Conservation (phyloP, 352 stramenopile species). For the Phytophthora litchii region DNA sequence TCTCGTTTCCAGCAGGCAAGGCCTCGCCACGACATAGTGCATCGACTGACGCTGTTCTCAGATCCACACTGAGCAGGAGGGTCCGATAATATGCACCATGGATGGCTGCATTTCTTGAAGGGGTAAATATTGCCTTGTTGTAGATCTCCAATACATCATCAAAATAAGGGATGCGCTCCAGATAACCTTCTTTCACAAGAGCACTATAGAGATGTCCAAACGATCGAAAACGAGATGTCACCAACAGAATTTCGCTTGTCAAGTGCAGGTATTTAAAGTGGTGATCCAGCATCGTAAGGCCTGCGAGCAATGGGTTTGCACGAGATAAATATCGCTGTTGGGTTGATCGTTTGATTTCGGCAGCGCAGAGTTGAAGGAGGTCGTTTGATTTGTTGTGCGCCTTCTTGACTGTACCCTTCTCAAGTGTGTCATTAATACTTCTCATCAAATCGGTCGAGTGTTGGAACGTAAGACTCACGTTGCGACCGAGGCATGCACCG, state of each 20-base stretch:
- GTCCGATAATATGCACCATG: slow-evolving; percentile 29
- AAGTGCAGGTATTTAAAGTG: slow-evolving; percentile 34
- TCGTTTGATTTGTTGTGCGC: slow-evolving; percentile 18
- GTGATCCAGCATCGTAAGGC: slow-evolving; percentile 33
- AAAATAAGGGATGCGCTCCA: slow-evolving; percentile 32
- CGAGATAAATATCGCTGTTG: slow-evolving; percentile 10
- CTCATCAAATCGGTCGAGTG: slow-evolving; percentile 25
- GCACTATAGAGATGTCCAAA: slow-evolving; percentile 47
- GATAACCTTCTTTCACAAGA: slow-evolving; percentile 25
- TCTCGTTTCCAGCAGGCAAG: slow-evolving; percentile 5
- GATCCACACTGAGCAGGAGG: slow-evolving; percentile 28
- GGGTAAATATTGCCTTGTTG: slow-evolving; percentile 30
- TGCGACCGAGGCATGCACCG: slow-evolving; percentile 17
- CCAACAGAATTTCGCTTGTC: slow-evolving; percentile 23
- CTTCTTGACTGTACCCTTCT: slow-evolving; percentile 23
- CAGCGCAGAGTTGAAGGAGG: slow-evolving; percentile 4
- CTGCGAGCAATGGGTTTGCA: slow-evolving; percentile 36
- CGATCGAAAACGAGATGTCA: slow-evolving; percentile 29
- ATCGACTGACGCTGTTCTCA: slow-evolving; percentile 27
- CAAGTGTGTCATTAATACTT: slow-evolving; percentile 19
- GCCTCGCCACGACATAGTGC: slow-evolving; percentile 25
- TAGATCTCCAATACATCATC: slow-evolving; percentile 34
- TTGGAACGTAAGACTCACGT: slow-evolving; percentile 33
- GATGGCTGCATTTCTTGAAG: slow-evolving; percentile 23
- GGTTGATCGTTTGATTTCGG: slow-evolving; percentile 15